These are phyloP conservation scores for Eucalyptus tenuipes DNA, from an alignment of 345 rosid genomes.

Conservation along the genomic window DNA sequence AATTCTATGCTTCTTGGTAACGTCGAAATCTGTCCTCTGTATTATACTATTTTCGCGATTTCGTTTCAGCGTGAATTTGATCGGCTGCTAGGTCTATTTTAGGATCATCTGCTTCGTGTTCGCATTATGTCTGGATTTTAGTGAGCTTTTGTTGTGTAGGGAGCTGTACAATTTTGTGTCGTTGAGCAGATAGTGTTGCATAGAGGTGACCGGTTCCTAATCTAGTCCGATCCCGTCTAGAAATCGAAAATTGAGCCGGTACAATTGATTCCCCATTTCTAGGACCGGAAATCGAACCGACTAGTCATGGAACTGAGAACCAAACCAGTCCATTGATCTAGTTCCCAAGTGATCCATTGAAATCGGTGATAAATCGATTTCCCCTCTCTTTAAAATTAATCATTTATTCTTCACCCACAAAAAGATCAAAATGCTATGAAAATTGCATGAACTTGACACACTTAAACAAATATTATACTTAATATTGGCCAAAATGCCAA, in stretches of 20 bases:
- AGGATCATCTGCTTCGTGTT: not conserved
- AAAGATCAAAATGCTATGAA: too few species aligned
- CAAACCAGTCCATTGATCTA: rapidly evolving
- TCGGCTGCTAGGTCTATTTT: not conserved
- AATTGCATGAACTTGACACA: too few species aligned
- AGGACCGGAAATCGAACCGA: rapidly evolving
- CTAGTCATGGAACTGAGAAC: rapidly evolving
- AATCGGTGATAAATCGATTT: too few species aligned
- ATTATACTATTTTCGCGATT: not conserved
- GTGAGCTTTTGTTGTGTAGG: not conserved
- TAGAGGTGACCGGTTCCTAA: rapidly evolving
- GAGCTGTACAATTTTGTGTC: not conserved
- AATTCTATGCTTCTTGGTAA: slow-evolving; percentile 97
- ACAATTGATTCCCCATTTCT: too few species aligned
- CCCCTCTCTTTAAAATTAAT: rapidly evolving
- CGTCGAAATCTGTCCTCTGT: not conserved
- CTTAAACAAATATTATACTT: too few species aligned
- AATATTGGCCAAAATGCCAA: too few species aligned
- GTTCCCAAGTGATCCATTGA: rapidly evolving
- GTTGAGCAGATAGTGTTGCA: not conserved
- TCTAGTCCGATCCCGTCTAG: rapidly evolving
- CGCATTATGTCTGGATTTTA: not conserved
- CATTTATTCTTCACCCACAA: too few species aligned
- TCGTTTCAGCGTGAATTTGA: not conserved
- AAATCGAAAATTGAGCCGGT: rapidly evolving